phyloP scores from a whole-genome alignment of 2,329 filamentous ascomycete genomes.

The Fusarium nisikadoi region DNA sequence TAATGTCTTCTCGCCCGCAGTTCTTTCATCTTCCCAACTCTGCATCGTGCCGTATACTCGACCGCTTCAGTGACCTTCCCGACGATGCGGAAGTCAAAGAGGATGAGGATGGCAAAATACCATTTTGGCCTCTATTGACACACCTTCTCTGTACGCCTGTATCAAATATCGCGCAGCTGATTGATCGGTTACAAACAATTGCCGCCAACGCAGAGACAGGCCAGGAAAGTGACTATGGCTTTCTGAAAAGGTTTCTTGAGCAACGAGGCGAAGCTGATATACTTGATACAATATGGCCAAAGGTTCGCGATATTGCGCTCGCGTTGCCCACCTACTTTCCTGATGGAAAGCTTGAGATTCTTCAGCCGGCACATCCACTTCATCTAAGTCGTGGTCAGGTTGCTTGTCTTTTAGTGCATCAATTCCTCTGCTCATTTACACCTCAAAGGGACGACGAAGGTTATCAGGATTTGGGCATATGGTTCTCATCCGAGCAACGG shows the following conservation, averaged over 20 bases:
- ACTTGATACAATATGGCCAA: constrained; percentile 40
- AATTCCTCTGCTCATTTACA: constrained; percentile 45
- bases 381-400: constrained; percentile 40
- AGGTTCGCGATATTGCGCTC: constrained; percentile 38
- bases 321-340: constrained; percentile 37
- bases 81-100: constrained; percentile 31
- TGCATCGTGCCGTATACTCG: constrained; percentile 35
- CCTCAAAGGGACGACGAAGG: constrained; percentile 40
- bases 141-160: constrained; percentile 35
- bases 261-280: not conserved
- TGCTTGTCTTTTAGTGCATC: constrained; percentile 47
- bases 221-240: constrained; percentile 36
- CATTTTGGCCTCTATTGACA: constrained; percentile 43
- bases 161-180: constrained; percentile 14
- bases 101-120: constrained; percentile 37
- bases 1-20: constrained; percentile 20
- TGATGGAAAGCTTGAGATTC: constrained; percentile 20
- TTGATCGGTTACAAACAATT: constrained; percentile 47
- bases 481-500: constrained; percentile 48
- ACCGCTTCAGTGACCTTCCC: constrained; percentile 47
- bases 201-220: constrained; percentile 32
- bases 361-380: constrained; percentile 25
- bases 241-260: constrained; percentile 16
- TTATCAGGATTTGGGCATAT: constrained; percentile 49
- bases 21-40: constrained; percentile 38